These are phyloP conservation scores for Candida maesae DNA, from an alignment of 805 yeast genomes.

Conservation along the genomic window DNA sequence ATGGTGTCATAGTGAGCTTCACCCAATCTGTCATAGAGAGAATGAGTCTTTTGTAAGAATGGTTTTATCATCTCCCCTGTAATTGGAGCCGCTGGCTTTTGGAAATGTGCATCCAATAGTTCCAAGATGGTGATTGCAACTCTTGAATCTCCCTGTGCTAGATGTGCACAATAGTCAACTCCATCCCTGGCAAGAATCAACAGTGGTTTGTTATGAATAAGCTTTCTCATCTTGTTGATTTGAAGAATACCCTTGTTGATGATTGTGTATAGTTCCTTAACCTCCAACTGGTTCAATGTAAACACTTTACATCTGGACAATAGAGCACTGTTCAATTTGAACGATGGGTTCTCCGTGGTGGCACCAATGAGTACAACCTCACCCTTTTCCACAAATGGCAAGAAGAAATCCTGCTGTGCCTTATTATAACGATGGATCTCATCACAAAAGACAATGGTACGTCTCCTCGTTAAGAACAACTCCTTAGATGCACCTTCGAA, in stretches of 20 bases:
- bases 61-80: slow-evolving; percentile 32
- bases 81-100: slow-evolving; percentile 5
- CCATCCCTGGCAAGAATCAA: slow-evolving; percentile 53
- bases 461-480: slow-evolving; percentile 39
- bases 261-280: slow-evolving; percentile 48
- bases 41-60: slow-evolving; percentile 47
- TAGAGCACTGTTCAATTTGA: slow-evolving; percentile 76
- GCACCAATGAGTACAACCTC: slow-evolving; percentile 84
- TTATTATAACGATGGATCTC: slow-evolving; percentile 89
- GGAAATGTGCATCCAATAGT: slow-evolving; percentile 54
- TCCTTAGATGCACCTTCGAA: slow-evolving; percentile 41
- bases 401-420: slow-evolving; percentile 81
- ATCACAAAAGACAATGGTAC: slow-evolving; percentile 79
- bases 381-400: slow-evolving; percentile 84
- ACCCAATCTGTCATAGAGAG: slow-evolving; percentile 79
- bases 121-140: slow-evolving; percentile 79
- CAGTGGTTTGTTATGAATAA: slow-evolving; percentile 45
- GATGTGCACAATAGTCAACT: slow-evolving; percentile 61
- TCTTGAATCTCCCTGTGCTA: slow-evolving; percentile 88
- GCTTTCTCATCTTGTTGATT: slow-evolving; percentile 55
- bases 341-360: slow-evolving; percentile 94
- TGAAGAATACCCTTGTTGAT: slow-evolving; percentile 54
- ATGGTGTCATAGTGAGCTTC: slow-evolving; percentile 94
- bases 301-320: slow-evolving; percentile 82
- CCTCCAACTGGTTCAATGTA: slow-evolving; percentile 51